A percentile compares a stretch with the other conserved stretches of the same genome.
Conservation (phyloP, 305 asterid genomes). For the Fraxinus sp. region DNA sequence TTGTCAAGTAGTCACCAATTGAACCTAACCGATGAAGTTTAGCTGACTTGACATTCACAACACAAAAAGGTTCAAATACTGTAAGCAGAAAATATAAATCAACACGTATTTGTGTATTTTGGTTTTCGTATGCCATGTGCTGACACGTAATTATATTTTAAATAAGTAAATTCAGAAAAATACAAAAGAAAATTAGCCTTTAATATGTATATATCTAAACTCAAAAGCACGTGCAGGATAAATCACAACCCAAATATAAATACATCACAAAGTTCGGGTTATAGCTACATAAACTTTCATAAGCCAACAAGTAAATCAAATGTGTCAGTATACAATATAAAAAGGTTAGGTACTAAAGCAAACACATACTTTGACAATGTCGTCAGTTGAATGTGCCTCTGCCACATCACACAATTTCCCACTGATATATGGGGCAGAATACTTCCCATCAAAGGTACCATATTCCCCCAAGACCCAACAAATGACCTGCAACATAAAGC, state of each 20-base stretch:
- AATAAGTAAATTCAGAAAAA: neutral
- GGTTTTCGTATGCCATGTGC: neutral
- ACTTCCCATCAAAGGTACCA: conserved; percentile 87
- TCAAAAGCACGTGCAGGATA: neutral
- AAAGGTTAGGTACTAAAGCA: conserved; percentile 16
- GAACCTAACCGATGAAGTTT: neutral
- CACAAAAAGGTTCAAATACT: neutral
- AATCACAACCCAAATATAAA: conserved; percentile 7
- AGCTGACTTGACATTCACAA: neutral
- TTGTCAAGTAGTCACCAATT: neutral
- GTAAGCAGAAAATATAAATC: neutral
- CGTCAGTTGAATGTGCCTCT: conserved; percentile 89
- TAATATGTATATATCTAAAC: conserved; percentile 11
- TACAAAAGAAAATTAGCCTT: neutral
- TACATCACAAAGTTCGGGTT: neutral
- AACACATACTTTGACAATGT: conserved; percentile 65
- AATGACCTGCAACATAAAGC: conserved; percentile 58
- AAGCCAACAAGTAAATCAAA: conserved; percentile 10
- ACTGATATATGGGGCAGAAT: conserved; percentile 82
- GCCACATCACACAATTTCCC: conserved; percentile 90
- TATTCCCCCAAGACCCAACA: conserved; percentile 99
- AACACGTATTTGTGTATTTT: neutral
- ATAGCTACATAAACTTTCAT: neutral
- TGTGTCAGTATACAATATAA: neutral
- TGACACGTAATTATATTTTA: neutral